Percentiles rank a stretch among this genome's conserved stretches.
phyloP scores from a whole-genome alignment of 2,329 filamentous ascomycete species.

The Plenodomus tracheiphilus region DNA sequence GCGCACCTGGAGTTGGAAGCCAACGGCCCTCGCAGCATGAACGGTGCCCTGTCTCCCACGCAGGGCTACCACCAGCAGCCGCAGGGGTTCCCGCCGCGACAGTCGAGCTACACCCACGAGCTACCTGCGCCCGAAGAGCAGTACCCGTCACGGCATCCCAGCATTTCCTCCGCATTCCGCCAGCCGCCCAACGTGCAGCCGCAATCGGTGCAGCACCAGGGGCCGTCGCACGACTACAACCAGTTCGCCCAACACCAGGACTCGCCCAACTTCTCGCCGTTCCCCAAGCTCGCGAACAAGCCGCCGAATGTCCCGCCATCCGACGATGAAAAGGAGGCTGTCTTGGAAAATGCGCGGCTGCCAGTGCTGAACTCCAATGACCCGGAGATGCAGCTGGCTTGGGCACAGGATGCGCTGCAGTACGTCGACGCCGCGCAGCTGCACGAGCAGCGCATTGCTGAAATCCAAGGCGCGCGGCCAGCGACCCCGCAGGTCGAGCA shows the following conservation, averaged over 20 bases:
- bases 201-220: conserved; percentile 27
- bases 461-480: conserved; percentile 64
- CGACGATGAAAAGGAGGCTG: conserved; percentile 91
- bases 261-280: conserved; percentile 83
- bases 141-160: conserved; percentile 38
- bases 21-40: conserved; percentile 48
- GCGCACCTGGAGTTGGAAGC: conserved; percentile 87
- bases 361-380: conserved; percentile 91
- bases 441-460: conserved; percentile 69
- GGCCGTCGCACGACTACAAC: conserved; percentile 44
- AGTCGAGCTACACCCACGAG: conserved; percentile 36
- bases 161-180: conserved; percentile 43
- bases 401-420: conserved; percentile 89
- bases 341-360: conserved; percentile 79
- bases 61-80: conserved; percentile 33
- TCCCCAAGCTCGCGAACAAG: conserved; percentile 77
- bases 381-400: conserved; percentile 92
- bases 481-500: conserved; percentile 86
- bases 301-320: conserved; percentile 90
- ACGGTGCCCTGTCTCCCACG: conserved; percentile 34
- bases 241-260: conserved; percentile 50
- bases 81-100: conserved; percentile 35
- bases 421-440: conserved; percentile 86
- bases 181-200: conserved; percentile 42
- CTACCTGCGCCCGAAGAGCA: conserved; percentile 23